Base-by-base conservation (phyloP, 163 green algal species). In the Chlamydomonas reinhardtii region DNA sequence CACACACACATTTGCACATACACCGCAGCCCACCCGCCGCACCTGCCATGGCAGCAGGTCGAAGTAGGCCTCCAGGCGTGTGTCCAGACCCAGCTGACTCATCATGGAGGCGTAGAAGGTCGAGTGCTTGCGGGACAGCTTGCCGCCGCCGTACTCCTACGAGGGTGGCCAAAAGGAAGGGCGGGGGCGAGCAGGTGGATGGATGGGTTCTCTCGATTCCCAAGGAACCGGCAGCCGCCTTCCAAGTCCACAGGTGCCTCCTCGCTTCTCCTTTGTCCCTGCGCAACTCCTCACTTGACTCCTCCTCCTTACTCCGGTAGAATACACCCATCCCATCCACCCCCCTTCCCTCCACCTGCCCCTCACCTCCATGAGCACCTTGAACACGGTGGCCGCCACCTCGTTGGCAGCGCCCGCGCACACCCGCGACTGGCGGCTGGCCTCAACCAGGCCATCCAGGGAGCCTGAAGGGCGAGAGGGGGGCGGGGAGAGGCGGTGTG, bases 21-120 rank as follows among this genome's bases (percentile, higher is more conserved):
- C 39, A 48, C 39, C 39, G 5, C 39, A 8, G 39, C 61, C 61
- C 61, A 27, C 17, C 5, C 56, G 35, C 69, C 70, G 32, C 68
- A 91, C 83, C 87, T 94, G 91, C 93, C 93, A 96, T 12, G 93
- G 93, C 37, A 93, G 78, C 66, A 94, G 72, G 69, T 94, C 88
- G 29, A 96, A 91, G 76, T 94, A 95, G 11, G 62, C 64, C 87
- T 95, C 93, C 20, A 84, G 77, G 69, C 88, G 75, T 9, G 81
- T 89, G 68, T 90, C 70, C 27, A 96, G 87, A 0, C 81, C 92
- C 74, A 94, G 77, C 83, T 96, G 90, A 64, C 15, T 6, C 93
- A 96, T 95, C 89, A 93, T 94, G 20, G 83, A 86, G 19, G 86
- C 82, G 85, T 93, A 96, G 66, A 96, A 95, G 52, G 91, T 96